Evolutionary conservation across 257 asterid genomes (phyloP), one percentile per base, ranked within the genome.

Genomic region (Lithospermum erythrorhizon): DNA sequence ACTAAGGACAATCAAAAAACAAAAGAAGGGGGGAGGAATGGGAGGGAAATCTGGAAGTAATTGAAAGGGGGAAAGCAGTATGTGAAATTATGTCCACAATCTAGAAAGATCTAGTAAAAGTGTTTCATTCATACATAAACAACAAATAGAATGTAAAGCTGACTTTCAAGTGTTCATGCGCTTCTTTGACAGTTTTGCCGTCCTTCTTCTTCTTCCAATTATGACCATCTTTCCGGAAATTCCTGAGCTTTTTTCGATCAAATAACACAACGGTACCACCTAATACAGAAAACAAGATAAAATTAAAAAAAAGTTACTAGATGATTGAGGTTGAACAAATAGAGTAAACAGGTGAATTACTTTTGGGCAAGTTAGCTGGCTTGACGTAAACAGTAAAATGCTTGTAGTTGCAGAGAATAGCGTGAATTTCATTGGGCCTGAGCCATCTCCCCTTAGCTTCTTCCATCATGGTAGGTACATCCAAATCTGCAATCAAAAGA

Each of bases 151-250:
- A 32, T 32, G 45, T 32, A 32, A 32, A 41, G 49, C 49, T 66
- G 78, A 88, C 98, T 80, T 91, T 91, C 67, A 91, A 81, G 85
- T 86, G 97, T 63, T 91, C 97, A 21, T 91, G 98, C 69, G 97
- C 97, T 88, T 91, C 98, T 79, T 91, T 86, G 25, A 91, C 94
- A 60, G 97, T 86, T 82, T 91, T 91, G 47, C 97, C 95, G 63
- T 91, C 97, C 68, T 86, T 88, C 74, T 88, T 91, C 86, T 91
- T 91, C 87, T 91, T 88, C 98, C 98, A 91, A 69, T 82, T 91
- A 80, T 84, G 91, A 58, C 97, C 97, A 69, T 91, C 97, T 76
- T 88, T 91, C 62, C 98, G 85, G 61, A 91, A 91, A 76, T 91
- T 91, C 70, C 98, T 82, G 71, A 91, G 94, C 95, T 77, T 81